Base-by-base conservation (phyloP, 73 alveolate genomes). In the Uronychia binucleata region DNA sequence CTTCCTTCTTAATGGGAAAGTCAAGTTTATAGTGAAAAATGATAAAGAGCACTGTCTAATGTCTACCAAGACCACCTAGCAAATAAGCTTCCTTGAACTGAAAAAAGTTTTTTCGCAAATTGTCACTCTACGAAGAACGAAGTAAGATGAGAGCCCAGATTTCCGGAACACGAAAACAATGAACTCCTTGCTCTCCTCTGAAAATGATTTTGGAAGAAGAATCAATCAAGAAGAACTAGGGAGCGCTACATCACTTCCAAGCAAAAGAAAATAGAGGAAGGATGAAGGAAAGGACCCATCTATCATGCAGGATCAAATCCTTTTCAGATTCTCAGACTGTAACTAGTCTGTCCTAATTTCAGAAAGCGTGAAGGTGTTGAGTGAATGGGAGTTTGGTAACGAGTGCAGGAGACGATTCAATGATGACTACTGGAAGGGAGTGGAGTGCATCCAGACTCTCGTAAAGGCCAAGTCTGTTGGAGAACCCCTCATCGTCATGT, bases 1-100 rank as follows among this genome's bases (percentile, higher is more conserved):
- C 5, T 35, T 79, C 31, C 46, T 79, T 57, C 8, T 57, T 26
- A 57, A 35, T 0, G 86, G 86, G 31, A 34, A 31, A 30, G 58
- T 78, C 57, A 28, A 35, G 28, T 31, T 35, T 27, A 32, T 79
- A 30, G 77, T 58, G 26, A 34, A 31, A 58, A 79, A 57, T 79
- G 86, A 79, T 46, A 79, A 31, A 79, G 86, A 79, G 19, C 59
- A 74, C 0, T 79, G 78, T 79, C 28, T 79, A 28, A 79, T 31
- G 67, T 11, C 19, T 46, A 19, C n/a, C 5, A 46, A 46, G 67
- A 46, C 5, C 67, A 46, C n/a, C 19, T 19, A 46, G 19, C 67
- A 46, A 19, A 46, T 46, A 5, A 46, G 67, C 19, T 46, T 46
- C 19, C 67, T 46, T 5, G 67, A 46, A 19, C 19, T 46, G 19